Base-by-base conservation (phyloP, 495 filamentous ascomycete genomes). In the Penicillium roqueforti region DNA sequence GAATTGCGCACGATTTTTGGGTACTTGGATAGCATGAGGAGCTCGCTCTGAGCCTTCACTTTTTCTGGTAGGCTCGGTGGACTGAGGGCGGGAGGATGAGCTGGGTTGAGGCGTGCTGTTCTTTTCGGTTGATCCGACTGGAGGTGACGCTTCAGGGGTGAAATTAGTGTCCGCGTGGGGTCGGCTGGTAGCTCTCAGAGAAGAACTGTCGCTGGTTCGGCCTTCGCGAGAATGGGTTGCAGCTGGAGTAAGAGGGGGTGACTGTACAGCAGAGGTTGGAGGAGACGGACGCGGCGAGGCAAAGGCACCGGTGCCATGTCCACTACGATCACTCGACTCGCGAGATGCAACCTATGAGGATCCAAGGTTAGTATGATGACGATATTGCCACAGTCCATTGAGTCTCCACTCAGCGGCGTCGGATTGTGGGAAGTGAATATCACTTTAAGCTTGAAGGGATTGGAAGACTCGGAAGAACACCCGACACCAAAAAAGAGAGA, bases 201-300 rank as follows among this genome's bases (percentile, higher is more conserved):
- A 60, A n/a, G 59, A 32, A 25, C 47, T 61, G 8, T 72, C 72
- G 31, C 64, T 62, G 41, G 65, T 28, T 53, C 64, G 68, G 44
- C 59, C 57, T 56, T 84, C 83, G 58, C 73, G 73, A 49, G 80
- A 82, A 54, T 76, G 68, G 38, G 88, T 89, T 13, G 82, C 89
- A 29, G 91, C 85, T 28, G 93, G 92, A 4, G 92, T 96, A 13
- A 97, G 80, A 20, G 90, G 91, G 55, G 93, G 93, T 13, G 91
- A 93, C 58, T 92, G 86, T 76, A 92, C 84, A 42, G 84, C 78
- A 44, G 85, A 77, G 22, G 74, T 69, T 26, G 76, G 72, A 42
- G 79, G 77, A 42, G 80, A 81, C 26, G 68, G 59, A 56, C 70
- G 71, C 28, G 74, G 72, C 34, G 77, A 79, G 41, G 68, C 58